Evolutionary conservation across 192 early-diverging fungal genomes (phyloP).

Genomic region (Rhizophagus prolifer): DNA sequence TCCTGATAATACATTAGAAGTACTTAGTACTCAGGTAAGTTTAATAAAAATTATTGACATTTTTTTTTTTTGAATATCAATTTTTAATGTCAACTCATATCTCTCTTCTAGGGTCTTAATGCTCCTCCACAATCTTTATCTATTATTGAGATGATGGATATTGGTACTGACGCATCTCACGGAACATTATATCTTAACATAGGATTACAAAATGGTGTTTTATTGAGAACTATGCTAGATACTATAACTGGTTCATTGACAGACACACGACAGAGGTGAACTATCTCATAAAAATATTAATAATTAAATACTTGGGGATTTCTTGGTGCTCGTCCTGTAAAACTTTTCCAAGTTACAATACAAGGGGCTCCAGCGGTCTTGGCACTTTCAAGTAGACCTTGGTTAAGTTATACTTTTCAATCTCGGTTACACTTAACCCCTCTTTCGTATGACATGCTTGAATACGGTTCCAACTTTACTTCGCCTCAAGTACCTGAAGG

Average conservation of each 20-base stretch:
- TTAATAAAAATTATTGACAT: background rate
- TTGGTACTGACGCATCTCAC: slow-evolving; percentile 53
- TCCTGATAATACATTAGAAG: slow-evolving; percentile 72
- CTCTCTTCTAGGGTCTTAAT: slow-evolving; percentile 54
- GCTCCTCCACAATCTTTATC: slow-evolving; percentile 71
- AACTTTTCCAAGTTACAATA: slow-evolving; percentile 70
- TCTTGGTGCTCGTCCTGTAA: slow-evolving; percentile 81
- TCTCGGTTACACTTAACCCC: slow-evolving; percentile 73
- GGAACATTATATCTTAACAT: slow-evolving; percentile 79
- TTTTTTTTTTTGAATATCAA: too few relatives aligned
- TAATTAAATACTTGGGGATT: slow-evolving; percentile 50
- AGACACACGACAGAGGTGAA: slow-evolving; percentile 59
- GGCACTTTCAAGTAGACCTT: slow-evolving; percentile 82
- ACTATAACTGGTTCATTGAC: slow-evolving; percentile 77
- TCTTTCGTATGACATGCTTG: slow-evolving; percentile 82
- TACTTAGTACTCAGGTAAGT: slow-evolving; percentile 59
- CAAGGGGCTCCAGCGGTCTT: slow-evolving; percentile 73
- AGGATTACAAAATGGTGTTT: slow-evolving; percentile 86
- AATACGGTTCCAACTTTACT: slow-evolving; percentile 78
- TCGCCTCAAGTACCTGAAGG: slow-evolving; percentile 88
- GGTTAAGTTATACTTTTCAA: slow-evolving; percentile 83
- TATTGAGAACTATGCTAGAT: slow-evolving; percentile 86
- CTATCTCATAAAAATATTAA: too few relatives aligned
- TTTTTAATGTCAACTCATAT: background rate
- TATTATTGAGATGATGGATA: slow-evolving; percentile 80